phyloP scores from a whole-genome alignment of 108 stramenopile genomes.

The Mediolabrus comicus region DNA sequence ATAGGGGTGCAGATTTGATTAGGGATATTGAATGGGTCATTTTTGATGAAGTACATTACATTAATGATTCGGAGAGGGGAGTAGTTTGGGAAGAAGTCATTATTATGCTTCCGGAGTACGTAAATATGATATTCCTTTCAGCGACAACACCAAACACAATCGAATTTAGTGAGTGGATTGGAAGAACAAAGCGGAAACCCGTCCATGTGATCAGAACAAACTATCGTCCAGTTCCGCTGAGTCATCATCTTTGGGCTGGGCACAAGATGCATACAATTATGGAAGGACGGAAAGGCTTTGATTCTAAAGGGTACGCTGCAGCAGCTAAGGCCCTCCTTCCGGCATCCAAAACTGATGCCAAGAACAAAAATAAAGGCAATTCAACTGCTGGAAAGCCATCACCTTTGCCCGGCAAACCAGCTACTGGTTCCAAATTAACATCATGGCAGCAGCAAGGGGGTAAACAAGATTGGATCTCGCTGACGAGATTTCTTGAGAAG shows the following conservation, averaged over 20 bases:
- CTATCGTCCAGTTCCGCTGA: conserved; percentile 94
- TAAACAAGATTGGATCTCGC: conserved; percentile 79
- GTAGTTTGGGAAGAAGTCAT: conserved; percentile 97
- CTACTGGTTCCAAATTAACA: conserved; percentile 56
- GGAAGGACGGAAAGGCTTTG: conserved; percentile 77
- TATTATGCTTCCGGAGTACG: conserved; percentile 93
- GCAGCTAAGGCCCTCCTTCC: conserved; percentile 74
- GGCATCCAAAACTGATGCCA: conserved; percentile 40
- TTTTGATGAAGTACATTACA: conserved; percentile 92
- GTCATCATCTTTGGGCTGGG: conserved; percentile 88
- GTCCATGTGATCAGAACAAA: conserved; percentile 91
- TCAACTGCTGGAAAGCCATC: conserved; percentile 35
- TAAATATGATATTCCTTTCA: conserved; percentile 92
- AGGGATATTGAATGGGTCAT: conserved; percentile 81
- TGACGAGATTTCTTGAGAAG: conserved; percentile 79
- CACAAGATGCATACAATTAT: conserved; percentile 80
- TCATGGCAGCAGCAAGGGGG: conserved; percentile 82
- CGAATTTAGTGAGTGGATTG: conserved; percentile 97
- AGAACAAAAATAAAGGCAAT: conserved; percentile 23
- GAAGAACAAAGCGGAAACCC: conserved; percentile 81
- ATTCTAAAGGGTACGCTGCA: conserved; percentile 74
- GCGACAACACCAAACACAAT: conserved; percentile 97
- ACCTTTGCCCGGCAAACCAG: conserved; percentile 9
- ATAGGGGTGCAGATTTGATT: conserved; percentile 88
- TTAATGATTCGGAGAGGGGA: conserved; percentile 91